These are phyloP conservation scores for Cymbidium sinense DNA, from an alignment of 106 monocot species.

Conservation along the genomic window DNA sequence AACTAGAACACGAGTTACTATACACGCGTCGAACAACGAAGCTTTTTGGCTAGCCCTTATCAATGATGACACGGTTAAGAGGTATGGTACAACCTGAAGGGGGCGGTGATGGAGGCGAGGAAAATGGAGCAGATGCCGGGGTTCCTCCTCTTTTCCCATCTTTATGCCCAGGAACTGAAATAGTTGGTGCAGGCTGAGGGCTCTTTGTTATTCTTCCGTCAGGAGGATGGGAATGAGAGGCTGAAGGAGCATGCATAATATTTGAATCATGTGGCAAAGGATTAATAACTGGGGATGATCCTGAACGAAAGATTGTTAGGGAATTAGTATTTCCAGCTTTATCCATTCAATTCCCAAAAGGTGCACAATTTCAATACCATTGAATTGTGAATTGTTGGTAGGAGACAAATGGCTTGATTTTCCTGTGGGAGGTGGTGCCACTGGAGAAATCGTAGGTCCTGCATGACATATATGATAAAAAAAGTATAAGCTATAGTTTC, in stretches of 20 bases:
- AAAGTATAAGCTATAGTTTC: background rate
- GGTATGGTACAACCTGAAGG: constrained; percentile 38
- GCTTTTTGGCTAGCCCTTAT: too few relatives aligned
- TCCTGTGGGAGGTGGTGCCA: constrained; percentile 7
- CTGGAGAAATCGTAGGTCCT: constrained; percentile 40
- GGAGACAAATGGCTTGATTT: constrained; percentile 5
- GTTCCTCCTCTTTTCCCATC: constrained; percentile 13
- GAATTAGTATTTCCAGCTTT: constrained; percentile 9
- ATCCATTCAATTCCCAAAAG: background rate
- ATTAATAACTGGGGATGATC: constrained; percentile 38
- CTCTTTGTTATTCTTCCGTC: constrained; percentile 4
- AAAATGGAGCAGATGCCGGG: constrained; percentile 24
- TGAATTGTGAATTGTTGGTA: constrained; percentile 15
- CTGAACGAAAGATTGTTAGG: constrained; percentile 20
- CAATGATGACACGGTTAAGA: background rate
- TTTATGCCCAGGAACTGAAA: constrained; percentile 8
- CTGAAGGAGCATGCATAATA: background rate
- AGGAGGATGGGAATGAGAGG: constrained; percentile 18
- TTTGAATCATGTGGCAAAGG: constrained; percentile 25
- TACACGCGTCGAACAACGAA: too few relatives aligned
- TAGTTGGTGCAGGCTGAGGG: constrained; percentile 22
- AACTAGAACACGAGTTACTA: too few relatives aligned
- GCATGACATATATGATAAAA: constrained; percentile 1
- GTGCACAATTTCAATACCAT: constrained; percentile 23
- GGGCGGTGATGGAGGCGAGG: constrained; percentile 28